phyloP scores from a whole-genome alignment of 2,329 filamentous ascomycete species.

The Didymella pomorum region DNA sequence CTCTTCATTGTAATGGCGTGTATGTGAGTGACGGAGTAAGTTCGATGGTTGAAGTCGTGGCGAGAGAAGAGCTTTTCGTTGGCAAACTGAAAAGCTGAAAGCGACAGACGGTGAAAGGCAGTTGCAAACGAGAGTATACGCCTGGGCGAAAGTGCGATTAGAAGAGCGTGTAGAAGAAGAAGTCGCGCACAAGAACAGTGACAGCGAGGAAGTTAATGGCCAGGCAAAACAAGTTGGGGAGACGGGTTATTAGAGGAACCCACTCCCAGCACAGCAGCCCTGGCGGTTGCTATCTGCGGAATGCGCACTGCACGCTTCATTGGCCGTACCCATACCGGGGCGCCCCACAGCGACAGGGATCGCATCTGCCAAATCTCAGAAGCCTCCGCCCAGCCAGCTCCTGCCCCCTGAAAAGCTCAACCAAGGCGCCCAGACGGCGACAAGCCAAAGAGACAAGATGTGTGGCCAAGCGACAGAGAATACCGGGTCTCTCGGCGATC shows the following conservation, averaged over 20 bases:
- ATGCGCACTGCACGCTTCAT: constrained; percentile 10
- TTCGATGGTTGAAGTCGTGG: constrained; percentile 7
- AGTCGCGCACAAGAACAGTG: constrained; percentile 21
- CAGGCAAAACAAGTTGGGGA: constrained; percentile 19
- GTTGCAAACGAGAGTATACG: constrained; percentile 19
- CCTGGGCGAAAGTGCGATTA: constrained; percentile 16
- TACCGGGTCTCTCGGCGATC: constrained; percentile 24
- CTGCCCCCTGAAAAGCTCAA: constrained; percentile 19
- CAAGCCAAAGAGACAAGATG: constrained; percentile 22
- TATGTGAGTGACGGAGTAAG: constrained; percentile 18
- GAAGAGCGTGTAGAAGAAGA: constrained; percentile 12
- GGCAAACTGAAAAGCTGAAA: constrained; percentile 9
- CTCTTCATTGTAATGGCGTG: constrained; percentile 60
- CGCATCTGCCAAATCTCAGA: constrained; percentile 16
- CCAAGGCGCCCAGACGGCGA: constrained; percentile 21
- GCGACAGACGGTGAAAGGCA: constrained; percentile 18
- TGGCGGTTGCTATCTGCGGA: constrained; percentile 21
- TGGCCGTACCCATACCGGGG: too few relatives aligned
- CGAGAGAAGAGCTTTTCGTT: constrained; percentile 11
- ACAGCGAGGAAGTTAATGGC: constrained; percentile 17
- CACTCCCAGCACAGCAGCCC: constrained; percentile 7
- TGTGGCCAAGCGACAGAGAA: constrained; percentile 17
- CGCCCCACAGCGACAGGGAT: constrained; percentile 20
- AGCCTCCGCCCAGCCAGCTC: constrained; percentile 21
- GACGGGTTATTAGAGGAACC: constrained; percentile 18